Evolutionary conservation across 495 filamentous ascomycete species (phyloP).

Genomic region (Xanthoparmelia taractica): DNA sequence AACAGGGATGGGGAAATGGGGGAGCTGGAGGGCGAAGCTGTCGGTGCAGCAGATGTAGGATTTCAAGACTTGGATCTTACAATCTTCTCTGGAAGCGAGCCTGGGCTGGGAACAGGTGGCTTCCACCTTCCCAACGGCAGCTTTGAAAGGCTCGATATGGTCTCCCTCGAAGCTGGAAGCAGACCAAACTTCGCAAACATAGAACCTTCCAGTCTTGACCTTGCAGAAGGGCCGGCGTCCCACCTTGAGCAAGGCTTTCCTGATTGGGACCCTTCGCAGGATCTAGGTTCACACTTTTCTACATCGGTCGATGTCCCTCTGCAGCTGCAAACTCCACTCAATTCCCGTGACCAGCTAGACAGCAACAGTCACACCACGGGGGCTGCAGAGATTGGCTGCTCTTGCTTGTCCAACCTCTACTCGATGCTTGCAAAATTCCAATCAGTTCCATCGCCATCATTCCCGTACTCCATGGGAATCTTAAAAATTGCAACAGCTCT

Average conservation of each 20-base stretch:
- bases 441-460: constrained; percentile 14
- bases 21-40: too few relatives aligned
- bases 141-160: not conserved
- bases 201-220: not conserved
- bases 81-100: not conserved
- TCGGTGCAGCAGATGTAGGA: not conserved
- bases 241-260: not conserved
- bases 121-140: not conserved
- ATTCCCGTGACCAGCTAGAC: not conserved
- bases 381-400: constrained; percentile 7
- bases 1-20: not conserved
- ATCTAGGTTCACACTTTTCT: not conserved
- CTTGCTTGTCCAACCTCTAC: constrained; percentile 21
- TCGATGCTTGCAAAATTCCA: constrained; percentile 18
- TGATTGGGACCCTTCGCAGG: not conserved
- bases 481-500: constrained; percentile 13
- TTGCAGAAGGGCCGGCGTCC: not conserved
- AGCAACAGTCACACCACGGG: not conserved
- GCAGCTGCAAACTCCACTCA: not conserved
- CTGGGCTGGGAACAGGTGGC: not conserved
- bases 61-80: not conserved
- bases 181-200: not conserved
- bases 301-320: not conserved
- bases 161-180: not conserved
- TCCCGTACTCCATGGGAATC: constrained; percentile 13